Conservation (phyloP, 495 filamentous ascomycete species). For the Neurospora sp. region DNA sequence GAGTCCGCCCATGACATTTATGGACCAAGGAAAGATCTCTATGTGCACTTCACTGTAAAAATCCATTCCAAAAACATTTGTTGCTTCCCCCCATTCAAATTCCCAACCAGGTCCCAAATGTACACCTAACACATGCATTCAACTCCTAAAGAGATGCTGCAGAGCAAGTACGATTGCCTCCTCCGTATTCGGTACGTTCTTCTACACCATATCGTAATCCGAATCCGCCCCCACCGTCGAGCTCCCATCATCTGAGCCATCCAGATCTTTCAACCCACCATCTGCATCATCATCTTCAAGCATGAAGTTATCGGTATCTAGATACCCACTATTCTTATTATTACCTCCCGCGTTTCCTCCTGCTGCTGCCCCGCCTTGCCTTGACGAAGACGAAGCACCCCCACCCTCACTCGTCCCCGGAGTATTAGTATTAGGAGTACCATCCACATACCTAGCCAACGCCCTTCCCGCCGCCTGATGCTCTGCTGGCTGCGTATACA, state of each 20-base stretch:
- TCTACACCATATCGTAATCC: background rate
- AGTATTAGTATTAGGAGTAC: background rate
- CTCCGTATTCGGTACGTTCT: background rate
- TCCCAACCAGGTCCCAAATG: background rate
- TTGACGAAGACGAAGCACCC: background rate
- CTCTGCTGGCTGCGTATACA: conserved; percentile 11
- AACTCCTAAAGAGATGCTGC: background rate
- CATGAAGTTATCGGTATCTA: background rate
- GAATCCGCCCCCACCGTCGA: background rate
- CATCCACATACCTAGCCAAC: conserved; percentile 12
- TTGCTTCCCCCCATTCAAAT: background rate
- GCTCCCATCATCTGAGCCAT: conserved; percentile 1
- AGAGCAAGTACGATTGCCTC: background rate
- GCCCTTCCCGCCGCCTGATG: conserved; percentile 18
- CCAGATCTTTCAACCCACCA: background rate
- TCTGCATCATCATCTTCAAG: conserved; percentile 1
- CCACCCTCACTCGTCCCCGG: background rate
- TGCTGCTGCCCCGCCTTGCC: background rate
- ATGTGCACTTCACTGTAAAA: too few species aligned
- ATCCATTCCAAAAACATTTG: background rate
- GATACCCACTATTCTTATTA: background rate
- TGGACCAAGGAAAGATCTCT: too few species aligned
- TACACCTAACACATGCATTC: background rate
- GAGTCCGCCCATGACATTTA: too few species aligned
- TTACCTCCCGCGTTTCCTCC: background rate